Evolutionary conservation across 768 basidiomycete species (phyloP).

Genomic region (Astraeus odoratus): DNA sequence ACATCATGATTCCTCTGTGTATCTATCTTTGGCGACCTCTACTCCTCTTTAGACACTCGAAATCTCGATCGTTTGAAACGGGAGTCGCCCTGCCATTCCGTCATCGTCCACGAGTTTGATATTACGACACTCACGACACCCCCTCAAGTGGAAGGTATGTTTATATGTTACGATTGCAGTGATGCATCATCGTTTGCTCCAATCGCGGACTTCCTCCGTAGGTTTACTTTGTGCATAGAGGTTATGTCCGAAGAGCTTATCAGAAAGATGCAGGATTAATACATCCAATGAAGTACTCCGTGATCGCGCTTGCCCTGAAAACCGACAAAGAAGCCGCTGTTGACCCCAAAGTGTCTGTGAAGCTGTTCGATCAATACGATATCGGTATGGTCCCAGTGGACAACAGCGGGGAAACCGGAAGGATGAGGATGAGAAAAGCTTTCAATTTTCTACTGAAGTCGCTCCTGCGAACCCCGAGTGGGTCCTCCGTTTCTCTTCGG

Average conservation of each 20-base stretch:
- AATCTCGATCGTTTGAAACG: conserved; percentile 26
- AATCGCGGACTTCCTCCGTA: conserved; percentile 66
- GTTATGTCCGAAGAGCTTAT: conserved; percentile 7
- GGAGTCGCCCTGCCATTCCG: conserved; percentile 37
- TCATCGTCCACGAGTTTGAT: conserved; percentile 53
- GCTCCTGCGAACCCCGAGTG: conserved; percentile 42
- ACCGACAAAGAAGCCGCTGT: conserved; percentile 58
- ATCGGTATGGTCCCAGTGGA: conserved; percentile 77
- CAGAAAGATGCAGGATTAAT: conserved; percentile 45
- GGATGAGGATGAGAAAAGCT: conserved; percentile 63
- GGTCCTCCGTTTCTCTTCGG: conserved; percentile 10
- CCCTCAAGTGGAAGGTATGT: conserved; percentile 64
- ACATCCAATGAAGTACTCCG: conserved; percentile 48
- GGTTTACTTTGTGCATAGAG: conserved; percentile 25
- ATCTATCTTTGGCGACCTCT: conserved; percentile 13
- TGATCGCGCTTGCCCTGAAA: conserved; percentile 84
- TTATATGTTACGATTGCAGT: conserved; percentile 82
- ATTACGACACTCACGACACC: conserved; percentile 48
- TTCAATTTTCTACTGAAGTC: conserved; percentile 72
- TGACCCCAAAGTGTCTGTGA: conserved; percentile 47
- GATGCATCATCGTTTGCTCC: conserved; percentile 54
- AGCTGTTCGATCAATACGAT: conserved; percentile 53
- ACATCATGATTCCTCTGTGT: neutral
- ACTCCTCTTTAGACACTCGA: conserved; percentile 29
- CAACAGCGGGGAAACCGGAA: conserved; percentile 46